Evolutionary conservation across 2,329 filamentous ascomycete genomes (phyloP).

Genomic region (Fusarium vanettenii): DNA sequence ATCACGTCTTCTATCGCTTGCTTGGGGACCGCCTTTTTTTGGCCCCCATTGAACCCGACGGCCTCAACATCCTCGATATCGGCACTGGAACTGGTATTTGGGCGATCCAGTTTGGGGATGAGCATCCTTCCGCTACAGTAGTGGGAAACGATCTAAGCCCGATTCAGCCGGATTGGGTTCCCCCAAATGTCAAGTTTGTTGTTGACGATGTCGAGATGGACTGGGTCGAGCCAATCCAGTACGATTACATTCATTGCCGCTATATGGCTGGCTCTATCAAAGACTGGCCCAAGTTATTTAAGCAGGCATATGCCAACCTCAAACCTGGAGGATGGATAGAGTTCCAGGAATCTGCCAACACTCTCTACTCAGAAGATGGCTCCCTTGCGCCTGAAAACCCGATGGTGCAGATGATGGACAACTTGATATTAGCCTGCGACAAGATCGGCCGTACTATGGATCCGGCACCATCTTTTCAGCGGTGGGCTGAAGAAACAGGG

Average conservation of each 20-base stretch:
- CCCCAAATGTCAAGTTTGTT: conserved; percentile 68
- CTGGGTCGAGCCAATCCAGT: conserved; percentile 54
- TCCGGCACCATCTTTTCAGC: conserved; percentile 42
- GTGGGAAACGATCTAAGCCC: conserved; percentile 55
- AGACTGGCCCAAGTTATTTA: conserved; percentile 43
- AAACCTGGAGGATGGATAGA: conserved; percentile 62
- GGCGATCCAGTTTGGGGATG: conserved; percentile 59
- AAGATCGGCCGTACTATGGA: conserved; percentile 46
- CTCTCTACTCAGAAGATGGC: conserved; percentile 53
- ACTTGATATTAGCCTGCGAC: conserved; percentile 40
- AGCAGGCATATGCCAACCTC: conserved; percentile 49
- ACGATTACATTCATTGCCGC: conserved; percentile 51
- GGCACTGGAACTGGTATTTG: conserved; percentile 61
- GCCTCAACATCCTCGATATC: conserved; percentile 56
- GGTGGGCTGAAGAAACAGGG: conserved; percentile 49
- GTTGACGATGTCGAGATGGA: conserved; percentile 69
- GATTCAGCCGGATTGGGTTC: conserved; percentile 61
- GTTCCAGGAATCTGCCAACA: conserved; percentile 55
- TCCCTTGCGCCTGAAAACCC: conserved; percentile 51
- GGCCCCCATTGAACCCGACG: conserved; percentile 51
- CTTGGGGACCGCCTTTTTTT: conserved; percentile 50
- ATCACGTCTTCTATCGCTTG: conserved; percentile 49
- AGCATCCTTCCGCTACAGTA: conserved; percentile 50
- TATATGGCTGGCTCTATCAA: conserved; percentile 51
- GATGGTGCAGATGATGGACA: conserved; percentile 45